Conservation (phyloP, 2,329 filamentous ascomycete genomes). For the Pezicula carpinea region DNA sequence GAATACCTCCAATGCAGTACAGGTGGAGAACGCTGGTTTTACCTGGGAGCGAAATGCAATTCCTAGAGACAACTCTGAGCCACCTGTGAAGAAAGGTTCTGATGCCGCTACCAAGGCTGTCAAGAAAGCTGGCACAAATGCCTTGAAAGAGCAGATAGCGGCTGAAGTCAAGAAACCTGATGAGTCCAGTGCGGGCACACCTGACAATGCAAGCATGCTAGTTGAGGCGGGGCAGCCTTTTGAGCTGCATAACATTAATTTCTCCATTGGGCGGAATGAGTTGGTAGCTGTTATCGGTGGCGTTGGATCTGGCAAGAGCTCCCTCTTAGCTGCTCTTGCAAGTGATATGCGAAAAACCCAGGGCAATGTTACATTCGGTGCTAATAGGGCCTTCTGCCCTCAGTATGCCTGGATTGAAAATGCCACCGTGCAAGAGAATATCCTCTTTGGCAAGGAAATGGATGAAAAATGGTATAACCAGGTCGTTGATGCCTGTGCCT, state of each 20-base stretch:
- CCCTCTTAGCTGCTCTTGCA: conserved; percentile 56
- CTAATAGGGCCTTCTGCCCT: conserved; percentile 58
- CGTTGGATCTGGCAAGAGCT: conserved; percentile 59
- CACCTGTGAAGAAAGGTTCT: conserved; percentile 52
- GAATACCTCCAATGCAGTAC: conserved; percentile 48
- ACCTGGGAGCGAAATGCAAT: conserved; percentile 32
- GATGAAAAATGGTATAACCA: conserved; percentile 55
- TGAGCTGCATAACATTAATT: conserved; percentile 40
- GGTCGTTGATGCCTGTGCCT: conserved; percentile 60
- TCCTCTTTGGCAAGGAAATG: conserved; percentile 28
- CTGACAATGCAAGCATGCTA: conserved; percentile 46
- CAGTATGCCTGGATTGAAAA: conserved; percentile 71
- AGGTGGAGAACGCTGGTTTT: conserved; percentile 2
- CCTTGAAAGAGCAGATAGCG: conserved; percentile 32
- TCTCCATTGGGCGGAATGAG: conserved; percentile 44
- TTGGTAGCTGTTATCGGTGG: conserved; percentile 50
- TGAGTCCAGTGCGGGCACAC: conserved; percentile 35
- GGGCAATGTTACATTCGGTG: conserved; percentile 45
- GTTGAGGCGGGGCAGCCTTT: conserved; percentile 54
- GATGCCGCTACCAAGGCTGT: conserved; percentile 29
- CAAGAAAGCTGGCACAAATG: conserved; percentile 40
- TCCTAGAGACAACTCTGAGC: conserved; percentile 39
- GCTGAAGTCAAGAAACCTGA: conserved; percentile 14
- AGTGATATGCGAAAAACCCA: conserved; percentile 60
- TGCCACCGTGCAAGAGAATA: conserved; percentile 43